A percentile compares a stretch with the other conserved stretches of the same genome.
These are phyloP conservation scores for Pogostemon cablin DNA, from an alignment of 257 asterid species.

Conservation along the genomic window DNA sequence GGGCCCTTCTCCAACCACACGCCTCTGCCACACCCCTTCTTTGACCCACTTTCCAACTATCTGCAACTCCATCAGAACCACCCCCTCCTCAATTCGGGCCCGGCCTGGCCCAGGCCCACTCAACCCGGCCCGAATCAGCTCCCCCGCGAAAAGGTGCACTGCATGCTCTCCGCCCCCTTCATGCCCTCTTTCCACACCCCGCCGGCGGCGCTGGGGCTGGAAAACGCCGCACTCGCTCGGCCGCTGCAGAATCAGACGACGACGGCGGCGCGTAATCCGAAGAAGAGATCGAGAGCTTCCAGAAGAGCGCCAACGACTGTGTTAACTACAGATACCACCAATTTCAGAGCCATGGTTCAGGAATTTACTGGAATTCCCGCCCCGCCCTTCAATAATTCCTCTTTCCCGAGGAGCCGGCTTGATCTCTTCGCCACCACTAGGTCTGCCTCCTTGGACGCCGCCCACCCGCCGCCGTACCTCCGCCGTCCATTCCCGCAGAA, in stretches of 20 bases:
- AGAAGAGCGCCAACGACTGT: slow-evolving; percentile 95
- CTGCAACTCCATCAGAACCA: slow-evolving; percentile 39
- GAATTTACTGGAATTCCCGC: slow-evolving; percentile 94
- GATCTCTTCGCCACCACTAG: slow-evolving; percentile 58
- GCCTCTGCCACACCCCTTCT: slow-evolving; percentile 29
- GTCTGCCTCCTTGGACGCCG: slow-evolving; percentile 34
- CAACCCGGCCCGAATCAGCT: slow-evolving; percentile 45
- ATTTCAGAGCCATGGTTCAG: slow-evolving; percentile 98
- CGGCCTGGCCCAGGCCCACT: slow-evolving; percentile 43
- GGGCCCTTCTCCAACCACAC: slow-evolving; percentile 25
- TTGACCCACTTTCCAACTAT: slow-evolving; percentile 56
- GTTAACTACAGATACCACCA: slow-evolving; percentile 80
- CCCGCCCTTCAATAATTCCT: slow-evolving; percentile 60
- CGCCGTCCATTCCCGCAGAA: slow-evolving; percentile 71
- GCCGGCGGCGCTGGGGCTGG: not conserved
- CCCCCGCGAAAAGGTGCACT: slow-evolving; percentile 20
- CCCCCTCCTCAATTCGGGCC: slow-evolving; percentile 24
- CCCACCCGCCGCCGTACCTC: slow-evolving; percentile 49
- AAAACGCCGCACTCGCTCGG: slow-evolving; percentile 2
- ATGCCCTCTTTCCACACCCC: slow-evolving; percentile 28
- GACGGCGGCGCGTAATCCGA: slow-evolving; percentile 60
- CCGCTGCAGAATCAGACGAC: slow-evolving; percentile 25
- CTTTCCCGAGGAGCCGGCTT: slow-evolving; percentile 49
- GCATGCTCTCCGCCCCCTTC: slow-evolving; percentile 10
- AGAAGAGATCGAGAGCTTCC: slow-evolving; percentile 86